Conservation (phyloP, 768 basidiomycete species). For the Tubosaeta brunneosetosa region DNA sequence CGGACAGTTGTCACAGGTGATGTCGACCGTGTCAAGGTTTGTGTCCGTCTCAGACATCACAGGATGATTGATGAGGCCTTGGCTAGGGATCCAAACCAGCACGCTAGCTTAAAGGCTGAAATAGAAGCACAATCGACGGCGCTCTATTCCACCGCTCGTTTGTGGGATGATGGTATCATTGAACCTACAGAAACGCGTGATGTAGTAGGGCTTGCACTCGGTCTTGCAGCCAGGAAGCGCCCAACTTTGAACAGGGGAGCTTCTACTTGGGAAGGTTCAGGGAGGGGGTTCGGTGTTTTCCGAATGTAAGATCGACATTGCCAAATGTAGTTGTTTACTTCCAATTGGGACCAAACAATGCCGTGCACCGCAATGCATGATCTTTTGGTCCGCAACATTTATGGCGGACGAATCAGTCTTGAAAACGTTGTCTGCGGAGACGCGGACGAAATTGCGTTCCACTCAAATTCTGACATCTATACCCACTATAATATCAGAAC, state of each 20-base stretch:
- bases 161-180: constrained; percentile 95
- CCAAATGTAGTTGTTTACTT: constrained; percentile 27
- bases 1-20: constrained; percentile 87
- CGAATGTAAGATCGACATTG: constrained; percentile 61
- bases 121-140: constrained; percentile 90
- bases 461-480: constrained; percentile 81
- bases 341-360: constrained; percentile 22
- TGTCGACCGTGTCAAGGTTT: constrained; percentile 83
- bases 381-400: neutral
- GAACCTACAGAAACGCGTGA: constrained; percentile 84
- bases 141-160: constrained; percentile 81
- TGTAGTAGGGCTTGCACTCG: constrained; percentile 82
- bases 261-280: constrained; percentile 64
- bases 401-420: constrained; percentile 21
- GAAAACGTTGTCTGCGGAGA: constrained; percentile 52
- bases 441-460: constrained; percentile 71
- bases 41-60: constrained; percentile 12
- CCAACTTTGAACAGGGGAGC: neutral
- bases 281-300: constrained; percentile 81
- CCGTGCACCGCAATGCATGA: neutral
- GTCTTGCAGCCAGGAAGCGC: constrained; percentile 57
- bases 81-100: constrained; percentile 72
- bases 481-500: constrained; percentile 74
- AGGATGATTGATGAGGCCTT: neutral
- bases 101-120: constrained; percentile 65